Base-by-base conservation (phyloP, 2,329 filamentous ascomycete species). In the Ophiostoma sp. region DNA sequence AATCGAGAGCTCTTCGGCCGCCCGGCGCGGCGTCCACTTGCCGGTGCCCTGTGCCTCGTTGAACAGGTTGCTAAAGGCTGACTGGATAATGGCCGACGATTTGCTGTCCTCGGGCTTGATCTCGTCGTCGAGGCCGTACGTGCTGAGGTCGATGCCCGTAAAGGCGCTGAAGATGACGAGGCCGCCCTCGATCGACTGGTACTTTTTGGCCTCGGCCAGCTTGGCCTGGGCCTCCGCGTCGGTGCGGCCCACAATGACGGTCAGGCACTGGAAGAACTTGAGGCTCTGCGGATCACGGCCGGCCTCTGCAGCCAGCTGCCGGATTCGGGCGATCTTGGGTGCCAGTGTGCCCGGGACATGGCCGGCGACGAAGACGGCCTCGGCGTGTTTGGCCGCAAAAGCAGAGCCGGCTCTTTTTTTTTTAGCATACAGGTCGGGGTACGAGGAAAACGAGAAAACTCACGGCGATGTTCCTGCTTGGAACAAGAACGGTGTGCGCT, bases 71-170 rank as follows among this genome's bases (percentile, higher is more conserved):
- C 48, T 54, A 7, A 72, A 67, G 20, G 67, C 44, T 6, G 72
- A 70, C 48, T 54, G 48, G n/a, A 70, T 66, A 48, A 72, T 72
- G 65, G 69, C 35, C 15, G 64, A 57, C 4, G 65, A 54, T n/a
- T 54, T 54, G 48, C 48, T 54, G 48, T 54, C 48, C 4, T 54
- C 48, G 20, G 48, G 17, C n/a, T 54, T 54, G 48, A 54, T 54
- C 48, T 54, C 60, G 11, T 76, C 74, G 65, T 76, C 76, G 1
- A 74, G 70, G 2, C 73, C 72, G 44, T 73, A 76, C 35, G 68
- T 52, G 65, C 69, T 70, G 27, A 77, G 68, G 72, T 77, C 76
- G 54, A 76, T 74, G 67, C 75, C 75, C 5, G 75, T 73, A 39
- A 72, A 75, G 48, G 74, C 75, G 20, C 68, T 70, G 65, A 76